Conservation (phyloP, 495 filamentous ascomycete species). For the Tuber microsphaerosporum region DNA sequence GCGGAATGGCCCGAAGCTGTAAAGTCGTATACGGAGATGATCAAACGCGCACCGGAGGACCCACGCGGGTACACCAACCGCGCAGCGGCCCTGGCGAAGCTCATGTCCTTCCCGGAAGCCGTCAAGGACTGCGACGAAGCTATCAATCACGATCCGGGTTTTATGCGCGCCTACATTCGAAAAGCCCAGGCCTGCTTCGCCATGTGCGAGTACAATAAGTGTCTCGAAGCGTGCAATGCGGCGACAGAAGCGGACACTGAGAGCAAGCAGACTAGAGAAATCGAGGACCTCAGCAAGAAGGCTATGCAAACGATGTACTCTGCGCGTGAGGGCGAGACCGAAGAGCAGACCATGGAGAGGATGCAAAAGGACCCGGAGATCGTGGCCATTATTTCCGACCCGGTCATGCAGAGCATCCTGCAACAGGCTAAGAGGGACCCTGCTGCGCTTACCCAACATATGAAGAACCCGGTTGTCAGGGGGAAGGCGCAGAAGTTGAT, state of each 20-base stretch:
- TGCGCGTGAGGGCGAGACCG: conserved; percentile 84
- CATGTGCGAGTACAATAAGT: conserved; percentile 96
- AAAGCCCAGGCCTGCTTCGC: conserved; percentile 89
- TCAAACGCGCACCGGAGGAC: conserved; percentile 87
- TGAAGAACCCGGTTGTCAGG: conserved; percentile 79
- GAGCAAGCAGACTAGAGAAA: conserved; percentile 74
- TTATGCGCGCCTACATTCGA: conserved; percentile 90
- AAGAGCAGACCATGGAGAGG: conserved; percentile 89
- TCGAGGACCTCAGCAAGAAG: conserved; percentile 90
- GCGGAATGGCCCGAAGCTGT: conserved; percentile 94
- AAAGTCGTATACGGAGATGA: conserved; percentile 93
- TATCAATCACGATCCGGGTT: conserved; percentile 81
- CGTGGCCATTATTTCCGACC: conserved; percentile 73
- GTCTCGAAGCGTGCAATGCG: conserved; percentile 78
- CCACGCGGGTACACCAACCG: conserved; percentile 95
- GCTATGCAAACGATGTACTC: conserved; percentile 84
- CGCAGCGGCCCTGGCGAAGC: conserved; percentile 90
- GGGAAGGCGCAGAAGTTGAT: conserved; percentile 87
- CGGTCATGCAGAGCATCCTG: conserved; percentile 95
- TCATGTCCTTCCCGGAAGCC: conserved; percentile 88
- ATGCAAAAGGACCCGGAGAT: conserved; percentile 91
- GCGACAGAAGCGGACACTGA: conserved; percentile 68
- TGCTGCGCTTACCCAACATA: conserved; percentile 85
- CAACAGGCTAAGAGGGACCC: conserved; percentile 86
- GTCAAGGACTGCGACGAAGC: conserved; percentile 88